Evolutionary conservation across 2,329 filamentous ascomycete genomes (phyloP).

Genomic region (Myriosclerotinia scirpicola): DNA sequence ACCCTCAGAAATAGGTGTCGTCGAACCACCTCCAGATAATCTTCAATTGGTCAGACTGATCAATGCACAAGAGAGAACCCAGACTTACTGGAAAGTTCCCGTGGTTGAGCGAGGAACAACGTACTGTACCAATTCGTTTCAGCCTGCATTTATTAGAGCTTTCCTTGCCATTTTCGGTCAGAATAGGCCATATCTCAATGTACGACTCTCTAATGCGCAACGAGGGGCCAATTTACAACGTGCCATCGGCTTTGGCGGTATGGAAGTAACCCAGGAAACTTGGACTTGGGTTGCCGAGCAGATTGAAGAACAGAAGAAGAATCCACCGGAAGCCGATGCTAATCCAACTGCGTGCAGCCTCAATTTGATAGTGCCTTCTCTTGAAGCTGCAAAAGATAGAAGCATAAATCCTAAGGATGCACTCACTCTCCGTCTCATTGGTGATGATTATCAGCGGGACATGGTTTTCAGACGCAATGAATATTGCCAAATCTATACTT

Average conservation of each 20-base stretch:
- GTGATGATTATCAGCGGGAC: conserved; percentile 9
- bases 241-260: conserved; percentile 29
- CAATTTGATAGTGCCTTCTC: background rate
- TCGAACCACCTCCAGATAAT: conserved; percentile 11
- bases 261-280: conserved; percentile 25
- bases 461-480: background rate
- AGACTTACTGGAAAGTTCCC: conserved; percentile 35
- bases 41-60: background rate
- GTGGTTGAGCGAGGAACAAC: background rate
- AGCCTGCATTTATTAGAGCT: conserved; percentile 21
- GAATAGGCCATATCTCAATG: conserved; percentile 23
- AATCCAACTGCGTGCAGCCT: background rate
- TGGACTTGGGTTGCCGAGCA: conserved; percentile 1
- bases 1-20: background rate
- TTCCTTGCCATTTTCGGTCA: conserved; percentile 3
- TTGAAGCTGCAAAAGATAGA: too few species aligned
- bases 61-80: background rate
- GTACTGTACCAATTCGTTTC: conserved; percentile 32
- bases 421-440: conserved; percentile 7
- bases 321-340: background rate
- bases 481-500: background rate
- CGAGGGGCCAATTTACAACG: background rate
- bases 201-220: background rate
- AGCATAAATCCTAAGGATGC: background rate
- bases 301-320: background rate